Conservation (phyloP, 2,329 filamentous ascomycete species). For the Beauveria sp. region DNA sequence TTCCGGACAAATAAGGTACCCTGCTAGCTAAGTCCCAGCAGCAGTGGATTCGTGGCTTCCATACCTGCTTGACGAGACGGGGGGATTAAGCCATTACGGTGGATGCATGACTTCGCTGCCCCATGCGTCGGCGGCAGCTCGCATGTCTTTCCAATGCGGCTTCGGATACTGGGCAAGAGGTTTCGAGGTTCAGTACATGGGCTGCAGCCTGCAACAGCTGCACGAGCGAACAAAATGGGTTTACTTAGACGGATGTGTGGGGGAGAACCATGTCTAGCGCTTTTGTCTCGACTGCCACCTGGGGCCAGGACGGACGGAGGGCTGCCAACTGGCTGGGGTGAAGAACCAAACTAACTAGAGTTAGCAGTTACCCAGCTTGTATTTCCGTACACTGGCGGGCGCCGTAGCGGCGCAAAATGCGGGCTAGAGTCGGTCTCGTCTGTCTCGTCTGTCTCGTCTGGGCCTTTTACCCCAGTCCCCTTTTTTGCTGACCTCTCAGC, state of each 20-base stretch:
- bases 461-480: not conserved
- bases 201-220: not conserved
- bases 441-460: not conserved
- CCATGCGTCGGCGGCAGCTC: constrained; percentile 9
- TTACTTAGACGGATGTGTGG: constrained; percentile 8
- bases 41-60: constrained; percentile 5
- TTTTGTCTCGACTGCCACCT: constrained; percentile 1
- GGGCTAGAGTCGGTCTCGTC: not conserved
- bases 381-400: not conserved
- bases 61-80: not conserved
- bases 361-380: not conserved
- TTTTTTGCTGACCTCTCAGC: not conserved
- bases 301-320: not conserved
- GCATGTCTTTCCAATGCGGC: constrained; percentile 4
- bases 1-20: not conserved
- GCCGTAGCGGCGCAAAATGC: constrained; percentile 1
- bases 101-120: constrained; percentile 7
- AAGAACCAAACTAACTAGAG: not conserved
- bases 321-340: not conserved
- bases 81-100: constrained; percentile 6
- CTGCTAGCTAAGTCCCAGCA: not conserved
- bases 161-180: constrained; percentile 8
- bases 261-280: constrained; percentile 1
- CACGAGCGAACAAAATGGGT: not conserved
- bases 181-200: not conserved